phyloP scores from a whole-genome alignment of 176 grass and related monocot species.

The Elaeis guineensis region DNA sequence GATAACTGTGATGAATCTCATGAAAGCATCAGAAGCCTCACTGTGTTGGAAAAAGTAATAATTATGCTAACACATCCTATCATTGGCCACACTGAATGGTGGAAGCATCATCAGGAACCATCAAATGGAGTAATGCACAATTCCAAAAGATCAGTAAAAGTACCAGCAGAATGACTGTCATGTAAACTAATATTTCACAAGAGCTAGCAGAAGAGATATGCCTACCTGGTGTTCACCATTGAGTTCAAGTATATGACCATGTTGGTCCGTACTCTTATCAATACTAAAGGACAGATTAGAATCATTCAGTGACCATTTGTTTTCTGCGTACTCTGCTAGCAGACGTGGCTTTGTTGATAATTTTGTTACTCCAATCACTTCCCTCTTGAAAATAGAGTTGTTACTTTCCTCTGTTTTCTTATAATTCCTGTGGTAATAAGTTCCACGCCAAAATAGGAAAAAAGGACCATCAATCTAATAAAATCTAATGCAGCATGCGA shows the following conservation, averaged over 20 bases:
- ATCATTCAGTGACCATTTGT: conserved; percentile 51
- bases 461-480: no score
- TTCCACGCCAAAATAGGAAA: neutral
- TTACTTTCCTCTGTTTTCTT: conserved; percentile 37
- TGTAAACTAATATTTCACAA: no score
- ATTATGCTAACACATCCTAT: no score
- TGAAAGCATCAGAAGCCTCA: no score
- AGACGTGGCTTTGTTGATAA: conserved; percentile 25
- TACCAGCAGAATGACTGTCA: neutral
- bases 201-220: conserved; percentile 11
- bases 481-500: no score
- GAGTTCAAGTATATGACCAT: conserved; percentile 48
- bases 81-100: no score
- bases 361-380: conserved; percentile 50
- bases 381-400: conserved; percentile 11
- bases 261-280: conserved; percentile 29
- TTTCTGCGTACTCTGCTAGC: conserved; percentile 60
- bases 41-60: no score
- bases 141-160: neutral
- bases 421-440: conserved; percentile 1
- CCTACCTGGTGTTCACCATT: conserved; percentile 51
- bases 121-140: neutral
- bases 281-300: conserved; percentile 36
- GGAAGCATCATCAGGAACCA: no score
- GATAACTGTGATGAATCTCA: no score